Percentiles rank a stretch among this genome's conserved stretches.
phyloP scores from a whole-genome alignment of 192 early-diverging fungal genomes.

The Podila horticola region DNA sequence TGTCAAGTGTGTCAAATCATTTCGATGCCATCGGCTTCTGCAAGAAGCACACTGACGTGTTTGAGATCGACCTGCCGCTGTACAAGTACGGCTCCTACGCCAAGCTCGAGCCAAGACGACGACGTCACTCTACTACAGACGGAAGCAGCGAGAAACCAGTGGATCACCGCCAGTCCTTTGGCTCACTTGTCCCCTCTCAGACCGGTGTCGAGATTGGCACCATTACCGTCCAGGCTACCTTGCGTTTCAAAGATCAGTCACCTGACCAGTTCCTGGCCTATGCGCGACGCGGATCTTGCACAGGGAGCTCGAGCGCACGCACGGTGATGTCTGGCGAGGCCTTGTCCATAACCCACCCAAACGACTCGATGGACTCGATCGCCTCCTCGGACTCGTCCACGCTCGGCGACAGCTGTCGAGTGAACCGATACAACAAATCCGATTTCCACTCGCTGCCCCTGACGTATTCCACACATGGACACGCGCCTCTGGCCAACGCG shows the following conservation, averaged over 20 bases:
- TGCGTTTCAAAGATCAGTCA: conserved; percentile 44
- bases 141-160: neutral
- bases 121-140: neutral
- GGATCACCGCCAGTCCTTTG: too few species aligned
- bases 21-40: conserved; percentile 38
- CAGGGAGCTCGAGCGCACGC: too few species aligned
- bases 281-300: conserved; percentile 3
- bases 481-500: too few species aligned
- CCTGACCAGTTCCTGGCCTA: conserved; percentile 32
- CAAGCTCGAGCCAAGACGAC: conserved; percentile 20
- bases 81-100: conserved; percentile 41
- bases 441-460: too few species aligned
- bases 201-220: conserved; percentile 45
- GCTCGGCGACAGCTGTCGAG: too few species aligned
- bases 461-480: too few species aligned
- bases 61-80: conserved; percentile 37
- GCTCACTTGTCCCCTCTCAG: neutral
- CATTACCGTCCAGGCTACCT: conserved; percentile 33
- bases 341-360: too few species aligned
- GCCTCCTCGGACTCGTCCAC: too few species aligned
- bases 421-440: too few species aligned
- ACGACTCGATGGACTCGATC: too few species aligned
- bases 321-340: too few species aligned
- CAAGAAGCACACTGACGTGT: conserved; percentile 36
- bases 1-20: conserved; percentile 23